A percentile compares a stretch with the other conserved stretches of the same genome.
These are phyloP conservation scores for Stephanocyclus meneghinianus DNA, from an alignment of 352 stramenopile species.

Conservation along the genomic window DNA sequence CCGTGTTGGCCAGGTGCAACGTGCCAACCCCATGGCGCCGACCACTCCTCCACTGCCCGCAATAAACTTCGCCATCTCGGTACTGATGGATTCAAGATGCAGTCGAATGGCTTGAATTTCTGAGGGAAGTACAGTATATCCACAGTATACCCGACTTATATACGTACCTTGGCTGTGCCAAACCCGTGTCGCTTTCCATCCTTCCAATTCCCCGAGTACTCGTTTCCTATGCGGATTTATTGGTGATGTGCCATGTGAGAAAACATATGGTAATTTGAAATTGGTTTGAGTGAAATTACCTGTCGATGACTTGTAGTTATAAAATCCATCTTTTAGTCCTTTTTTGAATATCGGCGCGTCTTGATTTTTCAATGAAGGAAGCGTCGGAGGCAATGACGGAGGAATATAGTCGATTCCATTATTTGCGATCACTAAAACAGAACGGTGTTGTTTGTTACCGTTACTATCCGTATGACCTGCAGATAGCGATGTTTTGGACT, in stretches of 20 bases:
- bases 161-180: constrained; percentile 25
- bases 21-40: constrained; percentile 45
- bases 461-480: background rate
- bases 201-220: constrained; percentile 43
- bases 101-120: background rate
- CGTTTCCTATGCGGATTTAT: background rate
- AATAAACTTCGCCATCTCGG: constrained; percentile 48
- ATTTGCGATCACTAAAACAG: constrained; percentile 1
- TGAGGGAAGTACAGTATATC: background rate
- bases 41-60: constrained; percentile 48
- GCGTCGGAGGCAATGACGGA: constrained; percentile 28
- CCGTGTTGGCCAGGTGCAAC: constrained; percentile 47
- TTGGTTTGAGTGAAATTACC: constrained; percentile 20
- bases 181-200: constrained; percentile 49
- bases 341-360: constrained; percentile 37
- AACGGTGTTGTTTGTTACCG: background rate
- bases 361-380: constrained; percentile 18
- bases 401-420: constrained; percentile 46
- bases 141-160: background rate
- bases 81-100: constrained; percentile 20
- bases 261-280: background rate
- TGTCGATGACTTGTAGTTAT: constrained; percentile 43
- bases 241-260: background rate
- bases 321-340: constrained; percentile 49
- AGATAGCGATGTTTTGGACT: background rate